These are phyloP conservation scores for Didymella exigua DNA, from an alignment of 2,329 filamentous ascomycete species.

Conservation along the genomic window DNA sequence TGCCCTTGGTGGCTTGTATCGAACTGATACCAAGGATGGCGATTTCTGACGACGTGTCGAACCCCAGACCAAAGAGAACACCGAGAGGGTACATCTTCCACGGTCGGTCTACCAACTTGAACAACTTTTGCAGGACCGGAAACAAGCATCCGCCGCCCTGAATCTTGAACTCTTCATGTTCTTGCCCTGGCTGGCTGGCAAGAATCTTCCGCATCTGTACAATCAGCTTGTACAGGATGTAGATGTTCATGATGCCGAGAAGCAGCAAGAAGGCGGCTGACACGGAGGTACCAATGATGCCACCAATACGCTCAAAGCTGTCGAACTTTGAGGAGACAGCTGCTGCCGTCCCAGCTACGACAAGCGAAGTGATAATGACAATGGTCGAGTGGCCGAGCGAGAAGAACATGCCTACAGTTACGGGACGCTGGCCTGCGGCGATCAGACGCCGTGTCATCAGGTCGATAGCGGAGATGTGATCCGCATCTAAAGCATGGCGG, in stretches of 20 bases:
- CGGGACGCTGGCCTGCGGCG: slow-evolving; percentile 81
- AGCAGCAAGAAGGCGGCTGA: slow-evolving; percentile 83
- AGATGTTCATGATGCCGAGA: slow-evolving; percentile 81
- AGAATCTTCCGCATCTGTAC: slow-evolving; percentile 69
- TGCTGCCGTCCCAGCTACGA: slow-evolving; percentile 88
- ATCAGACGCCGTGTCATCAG: slow-evolving; percentile 90
- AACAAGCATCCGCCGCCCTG: slow-evolving; percentile 80
- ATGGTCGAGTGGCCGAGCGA: slow-evolving; percentile 92
- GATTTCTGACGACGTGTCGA: slow-evolving; percentile 94
- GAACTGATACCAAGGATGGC: slow-evolving; percentile 89
- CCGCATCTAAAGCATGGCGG: slow-evolving; percentile 95
- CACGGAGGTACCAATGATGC: slow-evolving; percentile 87
- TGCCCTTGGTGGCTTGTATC: slow-evolving; percentile 83
- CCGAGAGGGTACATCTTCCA: slow-evolving; percentile 98
- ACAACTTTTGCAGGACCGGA: slow-evolving; percentile 72
- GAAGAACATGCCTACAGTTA: slow-evolving; percentile 94
- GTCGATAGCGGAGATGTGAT: slow-evolving; percentile 91
- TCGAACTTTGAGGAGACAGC: slow-evolving; percentile 82
- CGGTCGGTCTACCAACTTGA: slow-evolving; percentile 72
- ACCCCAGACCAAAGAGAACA: slow-evolving; percentile 84
- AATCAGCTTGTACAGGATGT: slow-evolving; percentile 82
- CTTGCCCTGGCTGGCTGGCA: slow-evolving; percentile 52
- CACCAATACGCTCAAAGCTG: slow-evolving; percentile 77
- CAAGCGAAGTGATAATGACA: slow-evolving; percentile 85
- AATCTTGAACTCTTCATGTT: slow-evolving; percentile 66